Evolutionary conservation across 495 filamentous ascomycete genomes (phyloP).

Genomic region (Neurospora intermedia): DNA sequence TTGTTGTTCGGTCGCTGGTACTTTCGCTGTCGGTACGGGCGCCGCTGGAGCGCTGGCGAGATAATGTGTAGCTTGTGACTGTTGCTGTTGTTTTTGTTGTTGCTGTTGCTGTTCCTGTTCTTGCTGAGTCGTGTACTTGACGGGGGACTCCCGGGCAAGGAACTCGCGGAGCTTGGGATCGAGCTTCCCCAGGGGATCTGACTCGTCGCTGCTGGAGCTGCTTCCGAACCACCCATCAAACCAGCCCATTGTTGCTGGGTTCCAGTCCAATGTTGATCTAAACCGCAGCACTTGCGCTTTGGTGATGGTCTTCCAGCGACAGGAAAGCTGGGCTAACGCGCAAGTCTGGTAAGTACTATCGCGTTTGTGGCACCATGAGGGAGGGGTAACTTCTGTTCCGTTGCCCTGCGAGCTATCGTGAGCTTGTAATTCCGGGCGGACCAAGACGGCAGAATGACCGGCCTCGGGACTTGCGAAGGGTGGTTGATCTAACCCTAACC

Average conservation of each 20-base stretch:
- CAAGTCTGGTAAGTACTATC: neutral
- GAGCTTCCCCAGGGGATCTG: constrained; percentile 70
- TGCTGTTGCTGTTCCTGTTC: neutral
- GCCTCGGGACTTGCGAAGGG: neutral
- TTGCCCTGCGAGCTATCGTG: neutral
- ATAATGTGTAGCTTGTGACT: neutral
- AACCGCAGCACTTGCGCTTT: neutral
- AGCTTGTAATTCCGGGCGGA: neutral
- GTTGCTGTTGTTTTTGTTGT: neutral
- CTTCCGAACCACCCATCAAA: constrained; percentile 39
- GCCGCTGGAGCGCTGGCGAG: neutral
- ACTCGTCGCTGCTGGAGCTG: constrained; percentile 18
- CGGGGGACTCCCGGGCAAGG: constrained; percentile 70
- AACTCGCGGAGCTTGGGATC: constrained; percentile 78
- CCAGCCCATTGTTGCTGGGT: constrained; percentile 53
- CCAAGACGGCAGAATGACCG: neutral
- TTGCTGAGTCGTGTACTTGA: constrained; percentile 48
- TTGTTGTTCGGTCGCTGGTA: neutral
- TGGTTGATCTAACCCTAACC: neutral
- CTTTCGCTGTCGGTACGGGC: neutral
- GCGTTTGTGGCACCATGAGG: neutral
- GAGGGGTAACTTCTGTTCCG: neutral
- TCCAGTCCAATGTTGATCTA: neutral
- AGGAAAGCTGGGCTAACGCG: neutral
- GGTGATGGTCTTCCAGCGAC: neutral